Evolutionary conservation across 495 filamentous ascomycete genomes (phyloP), one percentile per base, ranked within the genome.

Genomic region (Talaromyces adpressus): DNA sequence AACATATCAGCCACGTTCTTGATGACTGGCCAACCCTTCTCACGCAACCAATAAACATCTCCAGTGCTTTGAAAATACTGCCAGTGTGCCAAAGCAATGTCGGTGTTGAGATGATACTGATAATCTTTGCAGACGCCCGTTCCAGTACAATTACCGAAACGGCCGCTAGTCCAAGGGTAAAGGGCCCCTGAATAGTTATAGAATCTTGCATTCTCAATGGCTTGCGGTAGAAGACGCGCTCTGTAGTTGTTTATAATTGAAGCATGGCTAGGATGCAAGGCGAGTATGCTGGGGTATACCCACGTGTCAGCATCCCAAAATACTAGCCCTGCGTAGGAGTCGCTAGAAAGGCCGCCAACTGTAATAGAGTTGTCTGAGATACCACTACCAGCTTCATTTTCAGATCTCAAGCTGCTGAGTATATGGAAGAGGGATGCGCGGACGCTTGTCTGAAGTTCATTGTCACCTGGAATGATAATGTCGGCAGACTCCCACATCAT

Each of bases 251-350:
- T 72, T 62, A 86, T 83, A 57, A 82, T 77, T 53, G 75, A 71
- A 12, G 74, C 76, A 58, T 73, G 73, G 12, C 75, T 66, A 8
- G 84, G 84, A 62, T 78, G 72, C 7, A 82, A 75, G 12, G 76
- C 73, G 1, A 82, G 68, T 27, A 86, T 65, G 5, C 83, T 81
- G 6, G 84, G 84, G 12, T 81, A 74, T 81, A 86, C 84, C 81
- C 83, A 84, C n/a, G 58, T 65, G 45, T 83, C 83, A 7, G 83
- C 83, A 70, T 86, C 84, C 83, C 83, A 85, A 62, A 85, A 85
- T 16, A 85, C 71, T 12, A 82, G 65, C 0, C 84, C 84, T 20
- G 78, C 84, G 65, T 87, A 87, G 27, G 75, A 81, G 41, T 84
- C 82, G 39, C 79, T 81, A 1, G 73, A 73, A 4, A 86, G 70